Evolutionary conservation across 768 basidiomycete genomes (phyloP), one percentile per base, ranked within the genome.

Genomic region (Collybia sp.): DNA sequence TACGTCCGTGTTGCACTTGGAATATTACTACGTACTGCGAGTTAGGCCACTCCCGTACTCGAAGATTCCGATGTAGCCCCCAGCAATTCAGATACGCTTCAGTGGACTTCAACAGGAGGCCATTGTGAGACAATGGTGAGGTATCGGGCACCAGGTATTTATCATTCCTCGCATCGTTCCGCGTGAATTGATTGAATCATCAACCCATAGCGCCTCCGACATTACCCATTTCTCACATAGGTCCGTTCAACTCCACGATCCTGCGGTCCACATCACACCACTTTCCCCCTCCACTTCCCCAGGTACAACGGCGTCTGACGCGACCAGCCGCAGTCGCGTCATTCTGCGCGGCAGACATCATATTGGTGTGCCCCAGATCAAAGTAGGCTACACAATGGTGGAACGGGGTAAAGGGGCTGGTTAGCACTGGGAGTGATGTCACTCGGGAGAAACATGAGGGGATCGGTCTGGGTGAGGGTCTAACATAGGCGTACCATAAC

Each of bases 91-190:
- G 0, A 12, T 76, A 81, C 48, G 75, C 80, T 0, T 56, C 68
- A 0, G 61, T 90, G 30, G 69, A 85, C 52, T 90, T 87, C 54
- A 46, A 54, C 1, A 65, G 58, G 61, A 68, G 16, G 62, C 68
- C 11, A 72, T 92, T 18, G 69, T 73, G 6, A 65, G 77, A 15
- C 66, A 76, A 3, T 73, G 82, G 55, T 71, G 81, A 25, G 89
- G 80, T 0, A 78, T 91, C 34, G 69, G 72, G 8, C 87, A 91
- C 52, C 88, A 92, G 64, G 83, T 84, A 48, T 35, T 25, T 25
- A 25, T 25, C 25, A 37, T 15, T 37, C 17, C 10, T 37, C 35
- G 10, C 17, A 6, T 10, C 40, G n/a, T 11, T 31, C 13, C 10
- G 20, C 25, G 25, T 25, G 17, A 40, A 43, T 25, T 18, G 31